Percentiles rank a stretch among this genome's conserved stretches.
Conservation (phyloP, 2,329 filamentous ascomycete species). For the Magnaporthiopsis incrustans region DNA sequence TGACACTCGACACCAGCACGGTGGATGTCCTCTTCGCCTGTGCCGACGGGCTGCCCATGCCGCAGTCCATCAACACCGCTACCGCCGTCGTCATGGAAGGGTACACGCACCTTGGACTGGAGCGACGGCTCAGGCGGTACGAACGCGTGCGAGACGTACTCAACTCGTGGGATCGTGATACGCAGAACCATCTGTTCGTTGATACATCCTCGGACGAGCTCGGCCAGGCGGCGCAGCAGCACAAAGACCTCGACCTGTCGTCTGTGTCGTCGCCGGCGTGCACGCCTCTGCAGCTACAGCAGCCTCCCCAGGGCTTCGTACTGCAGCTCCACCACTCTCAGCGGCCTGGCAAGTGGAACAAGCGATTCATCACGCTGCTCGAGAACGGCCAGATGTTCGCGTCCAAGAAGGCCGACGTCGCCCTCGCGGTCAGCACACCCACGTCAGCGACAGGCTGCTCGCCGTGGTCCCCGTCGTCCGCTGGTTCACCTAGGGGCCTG, state of each 20-base stretch:
- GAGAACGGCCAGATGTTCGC: slow-evolving; percentile 63
- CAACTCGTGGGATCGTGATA: slow-evolving; percentile 86
- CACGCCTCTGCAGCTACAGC: neutral
- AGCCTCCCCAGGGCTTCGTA: slow-evolving; percentile 55
- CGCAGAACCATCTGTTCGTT: slow-evolving; percentile 66
- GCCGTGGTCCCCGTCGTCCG: neutral
- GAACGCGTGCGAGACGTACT: slow-evolving; percentile 80
- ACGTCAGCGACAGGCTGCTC: neutral
- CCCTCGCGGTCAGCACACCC: slow-evolving; percentile 23
- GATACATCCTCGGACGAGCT: slow-evolving; percentile 45
- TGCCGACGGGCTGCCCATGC: slow-evolving; percentile 44
- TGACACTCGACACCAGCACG: slow-evolving; percentile 67
- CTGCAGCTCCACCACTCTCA: slow-evolving; percentile 75
- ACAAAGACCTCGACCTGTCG: slow-evolving; percentile 55
- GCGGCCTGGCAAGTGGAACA: slow-evolving; percentile 78
- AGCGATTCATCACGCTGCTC: slow-evolving; percentile 69
- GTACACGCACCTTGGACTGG: slow-evolving; percentile 67
- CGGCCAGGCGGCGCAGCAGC: slow-evolving; percentile 27
- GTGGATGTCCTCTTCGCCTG: slow-evolving; percentile 65
- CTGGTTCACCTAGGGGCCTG: neutral
- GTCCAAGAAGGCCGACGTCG: slow-evolving; percentile 61
- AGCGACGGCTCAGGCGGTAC: slow-evolving; percentile 75
- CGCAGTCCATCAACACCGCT: slow-evolving; percentile 54
- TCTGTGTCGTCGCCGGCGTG: slow-evolving; percentile 36
- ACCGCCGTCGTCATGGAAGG: slow-evolving; percentile 69